These are phyloP conservation scores for Dipteronia sinensis DNA, from an alignment of 345 rosid species.

Conservation along the genomic window DNA sequence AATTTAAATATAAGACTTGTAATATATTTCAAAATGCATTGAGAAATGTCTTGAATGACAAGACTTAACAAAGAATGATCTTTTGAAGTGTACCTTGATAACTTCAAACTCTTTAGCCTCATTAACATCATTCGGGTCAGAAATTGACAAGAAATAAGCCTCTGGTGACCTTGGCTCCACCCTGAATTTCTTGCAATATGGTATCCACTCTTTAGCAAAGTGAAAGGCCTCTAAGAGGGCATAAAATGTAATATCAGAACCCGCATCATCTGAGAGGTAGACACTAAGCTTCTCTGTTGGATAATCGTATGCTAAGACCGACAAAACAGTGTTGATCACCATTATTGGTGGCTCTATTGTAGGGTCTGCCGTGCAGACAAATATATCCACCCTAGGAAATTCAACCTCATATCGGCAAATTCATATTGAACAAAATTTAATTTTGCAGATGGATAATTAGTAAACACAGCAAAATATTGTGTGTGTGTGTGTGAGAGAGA, in stretches of 20 bases:
- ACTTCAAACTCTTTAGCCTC: conserved; percentile 11
- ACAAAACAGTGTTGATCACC: conserved; percentile 53
- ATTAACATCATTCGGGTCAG: not conserved
- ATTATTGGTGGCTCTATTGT: conserved; percentile 49
- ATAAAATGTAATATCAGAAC: conserved; percentile 44
- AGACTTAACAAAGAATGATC: not conserved
- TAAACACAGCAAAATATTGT: not conserved
- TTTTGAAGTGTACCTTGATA: conserved; percentile 28
- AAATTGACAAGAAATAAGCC: conserved; percentile 33
- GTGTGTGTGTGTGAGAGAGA: not conserved
- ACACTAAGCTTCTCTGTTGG: conserved; percentile 44
- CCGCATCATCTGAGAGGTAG: conserved; percentile 61
- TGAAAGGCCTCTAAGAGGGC: conserved; percentile 55
- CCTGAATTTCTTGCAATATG: conserved; percentile 45
- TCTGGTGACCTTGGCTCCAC: conserved; percentile 51
- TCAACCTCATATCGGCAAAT: conserved; percentile 33
- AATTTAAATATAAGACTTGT: not conserved
- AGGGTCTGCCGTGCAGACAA: conserved; percentile 61
- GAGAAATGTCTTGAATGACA: not conserved
- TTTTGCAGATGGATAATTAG: too few species aligned
- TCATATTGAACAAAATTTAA: too few species aligned
- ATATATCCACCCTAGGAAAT: conserved; percentile 51
- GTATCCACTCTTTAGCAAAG: conserved; percentile 52
- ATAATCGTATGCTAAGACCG: conserved; percentile 50
- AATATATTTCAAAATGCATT: not conserved